Evolutionary conservation across 1,139 yeast species (phyloP), one percentile per base, ranked within the genome.

Genomic region (Candida dubliniensis): DNA sequence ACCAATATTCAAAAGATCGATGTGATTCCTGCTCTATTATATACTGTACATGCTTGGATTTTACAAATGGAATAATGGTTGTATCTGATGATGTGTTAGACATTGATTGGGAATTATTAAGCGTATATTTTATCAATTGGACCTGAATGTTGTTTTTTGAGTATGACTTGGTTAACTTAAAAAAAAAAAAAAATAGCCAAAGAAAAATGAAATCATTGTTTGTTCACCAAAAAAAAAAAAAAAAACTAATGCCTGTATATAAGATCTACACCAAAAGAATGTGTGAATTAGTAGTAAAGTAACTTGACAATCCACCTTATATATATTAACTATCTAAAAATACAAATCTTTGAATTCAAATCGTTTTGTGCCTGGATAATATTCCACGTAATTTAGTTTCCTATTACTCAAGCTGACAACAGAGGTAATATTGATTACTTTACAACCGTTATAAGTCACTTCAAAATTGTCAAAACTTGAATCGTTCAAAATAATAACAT

Each of bases 391-490:
- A 51, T 80, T 79, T 34, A 84, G 71, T 46, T 65, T 72, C 41
- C 79, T 69, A 35, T 74, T 71, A 31, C 67, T 65, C 24, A 64
- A 64, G 26, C 69, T 65, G 10, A 81, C 55, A 42, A 87, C 76
- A 24, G 63, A 63, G 0, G 95, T 87, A 0, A 95, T 77, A 55
- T 90, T 93, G 32, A 88, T 59, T 25, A 87, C 86, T 59, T 81
- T 82, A 58, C 96, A 88, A 2, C 93, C 96, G 56, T 87, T 86
- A 59, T 88, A 89, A 0, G 87, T 80, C 31, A 87, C 81, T 47
- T 86, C 88, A 59, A 86, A 87, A 42, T 74, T 70, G 4, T 90
- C 88, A 3, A 87, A 79, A 0, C 84, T 72, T 1, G 86, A 64
- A 59, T 93, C 98, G 31, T 80, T 73, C 18, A 91, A 54, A 0